Base-by-base conservation (phyloP, 352 stramenopile species). In the Phytophthora palmivora region DNA sequence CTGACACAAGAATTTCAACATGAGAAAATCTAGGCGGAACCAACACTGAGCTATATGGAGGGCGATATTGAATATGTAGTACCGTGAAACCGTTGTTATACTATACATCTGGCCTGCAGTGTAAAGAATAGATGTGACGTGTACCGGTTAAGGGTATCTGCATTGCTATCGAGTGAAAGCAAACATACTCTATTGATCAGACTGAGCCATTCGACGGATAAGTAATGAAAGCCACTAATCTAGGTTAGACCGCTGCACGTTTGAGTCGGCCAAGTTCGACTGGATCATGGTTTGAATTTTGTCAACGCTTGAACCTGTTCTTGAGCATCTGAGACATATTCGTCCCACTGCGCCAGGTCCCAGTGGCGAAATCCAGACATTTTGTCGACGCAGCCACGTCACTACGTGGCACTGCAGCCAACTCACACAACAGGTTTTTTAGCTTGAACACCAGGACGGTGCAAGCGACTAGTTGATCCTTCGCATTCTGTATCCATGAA, bases 141-240 rank as follows among this genome's bases (percentile, higher is more conserved):
- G 43, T 50, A 22, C 43, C 26, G 42, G 4, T 16, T 43, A 43
- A 43, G 15, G 32, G 2, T 43, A 34, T 48, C 10, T 48, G 19
- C 41, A 44, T 26, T 16, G 38, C 15, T 34, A 19, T 8, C 21
- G 22, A 48, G 34, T 16, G 8, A 32, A 32, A 16, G 11, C 3
- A 48, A 32, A 6, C 3, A 48, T 34, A 48, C 12, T 48, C 2
- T 48, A 21, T 48, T 34, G 8, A 34, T 48, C 9, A 18, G 1
- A 2, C n/a, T 19, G 21, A 12, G 32, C 46, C 4, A 54, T 21
- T 6, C 2, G 3, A 43, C 43, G 26, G 12, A 43, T 48, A 15
- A 58, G 15, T 48, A 22, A 16, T 58, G 24, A 48, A 58, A 58
- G 18, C 41, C 37, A 42, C n/a, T 41, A 22, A 19, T 58, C 37